Conservation (phyloP, 2,329 filamentous ascomycete genomes). For the Aspergillus pseudoterreus region DNA sequence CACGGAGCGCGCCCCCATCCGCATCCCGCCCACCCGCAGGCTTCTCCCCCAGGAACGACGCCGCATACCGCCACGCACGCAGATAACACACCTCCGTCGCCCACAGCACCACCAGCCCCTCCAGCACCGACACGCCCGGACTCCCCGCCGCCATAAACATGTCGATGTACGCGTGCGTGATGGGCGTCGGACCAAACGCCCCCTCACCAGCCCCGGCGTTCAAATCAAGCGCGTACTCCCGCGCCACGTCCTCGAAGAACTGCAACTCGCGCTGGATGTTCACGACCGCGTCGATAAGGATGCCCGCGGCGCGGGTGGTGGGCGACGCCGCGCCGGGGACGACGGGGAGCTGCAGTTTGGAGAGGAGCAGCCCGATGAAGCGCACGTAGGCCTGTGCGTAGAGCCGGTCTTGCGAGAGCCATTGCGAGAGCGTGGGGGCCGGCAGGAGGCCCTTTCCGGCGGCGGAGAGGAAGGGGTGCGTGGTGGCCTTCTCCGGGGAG, state of each 20-base stretch:
- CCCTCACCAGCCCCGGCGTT: constrained; percentile 12
- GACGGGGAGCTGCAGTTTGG: constrained; percentile 54
- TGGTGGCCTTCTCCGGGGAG: constrained; percentile 56
- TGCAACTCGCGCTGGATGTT: constrained; percentile 65
- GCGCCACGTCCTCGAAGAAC: constrained; percentile 64
- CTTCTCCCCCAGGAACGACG: constrained; percentile 28
- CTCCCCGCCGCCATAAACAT: constrained; percentile 57
- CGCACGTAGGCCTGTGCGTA: constrained; percentile 68
- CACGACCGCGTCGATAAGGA: constrained; percentile 61
- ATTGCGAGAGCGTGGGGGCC: constrained; percentile 55
- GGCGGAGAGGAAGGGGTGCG: constrained; percentile 62
- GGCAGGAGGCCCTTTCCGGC: constrained; percentile 61
- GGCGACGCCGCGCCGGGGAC: constrained; percentile 34
- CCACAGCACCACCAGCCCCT: constrained; percentile 71
- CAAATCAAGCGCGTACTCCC: constrained; percentile 56
- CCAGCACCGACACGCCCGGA: constrained; percentile 53
- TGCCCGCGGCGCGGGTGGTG: constrained; percentile 57
- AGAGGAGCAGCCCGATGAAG: constrained; percentile 62
- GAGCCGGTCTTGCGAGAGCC: constrained; percentile 69
- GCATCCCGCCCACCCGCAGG: constrained; percentile 42
- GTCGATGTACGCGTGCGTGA: constrained; percentile 55
- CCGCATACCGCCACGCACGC: constrained; percentile 53
- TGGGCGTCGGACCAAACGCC: neutral
- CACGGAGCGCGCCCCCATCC: constrained; percentile 62
- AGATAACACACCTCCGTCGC: constrained; percentile 67